Evolutionary conservation across 176 grass and related monocot species (phyloP).

Genomic region (Eragrostis curvula): DNA sequence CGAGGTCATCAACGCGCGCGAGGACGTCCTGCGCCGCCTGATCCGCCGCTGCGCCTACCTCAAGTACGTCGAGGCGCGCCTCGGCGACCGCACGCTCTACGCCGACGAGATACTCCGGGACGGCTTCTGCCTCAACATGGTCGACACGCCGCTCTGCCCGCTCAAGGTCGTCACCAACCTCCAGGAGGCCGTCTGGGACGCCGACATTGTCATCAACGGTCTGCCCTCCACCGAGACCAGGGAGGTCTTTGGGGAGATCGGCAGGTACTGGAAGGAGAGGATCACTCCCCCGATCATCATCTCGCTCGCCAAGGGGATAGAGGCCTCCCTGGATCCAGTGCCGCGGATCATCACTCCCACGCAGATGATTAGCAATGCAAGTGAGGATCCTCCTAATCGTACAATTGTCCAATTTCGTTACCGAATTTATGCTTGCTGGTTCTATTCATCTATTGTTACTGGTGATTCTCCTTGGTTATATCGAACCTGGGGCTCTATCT

Average conservation of each 20-base stretch:
- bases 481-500: conserved; percentile 27
- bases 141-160: conserved; percentile 91
- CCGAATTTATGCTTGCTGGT: conserved; percentile 11
- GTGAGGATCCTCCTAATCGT: conserved; percentile 45
- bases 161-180: conserved; percentile 98
- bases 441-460: conserved; percentile 32
- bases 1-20: conserved; percentile 91
- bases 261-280: conserved; percentile 94
- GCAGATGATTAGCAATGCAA: conserved; percentile 93
- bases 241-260: conserved; percentile 86
- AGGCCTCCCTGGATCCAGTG: conserved; percentile 79
- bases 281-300: conserved; percentile 70
- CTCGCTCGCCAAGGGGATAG: conserved; percentile 94
- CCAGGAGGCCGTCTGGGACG: conserved; percentile 98
- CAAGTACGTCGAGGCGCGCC: conserved; percentile 91
- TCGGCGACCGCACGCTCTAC: conserved; percentile 84
- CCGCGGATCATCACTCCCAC: conserved; percentile 95
- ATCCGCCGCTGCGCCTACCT: conserved; percentile 84
- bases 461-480: not conserved
- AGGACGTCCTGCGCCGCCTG: conserved; percentile 86
- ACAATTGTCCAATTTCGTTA: conserved; percentile 6
- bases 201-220: conserved; percentile 93
- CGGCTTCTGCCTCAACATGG: conserved; percentile 97
- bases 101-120: conserved; percentile 97
- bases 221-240: conserved; percentile 93